Evolutionary conservation across 345 rosid genomes (phyloP).

Genomic region (Heritiera fomes): DNA sequence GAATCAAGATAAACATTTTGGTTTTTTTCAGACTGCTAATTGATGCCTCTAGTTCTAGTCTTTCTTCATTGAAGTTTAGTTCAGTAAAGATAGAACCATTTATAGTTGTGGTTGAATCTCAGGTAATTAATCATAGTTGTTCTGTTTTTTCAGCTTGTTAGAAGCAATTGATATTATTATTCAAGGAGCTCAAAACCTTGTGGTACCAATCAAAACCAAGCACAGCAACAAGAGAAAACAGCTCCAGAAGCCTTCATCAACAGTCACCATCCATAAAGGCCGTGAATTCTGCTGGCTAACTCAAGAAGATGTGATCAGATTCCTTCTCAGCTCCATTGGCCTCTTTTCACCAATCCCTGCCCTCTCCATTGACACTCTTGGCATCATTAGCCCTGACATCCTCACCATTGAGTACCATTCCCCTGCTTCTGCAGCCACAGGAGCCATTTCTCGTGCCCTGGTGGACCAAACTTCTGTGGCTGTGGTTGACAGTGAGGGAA

Average conservation of each 20-base stretch:
- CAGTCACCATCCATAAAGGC: conserved; percentile 51
- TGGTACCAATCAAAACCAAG: conserved; percentile 67
- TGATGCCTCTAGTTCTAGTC: neutral
- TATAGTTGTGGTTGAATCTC: neutral
- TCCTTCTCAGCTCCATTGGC: conserved; percentile 73
- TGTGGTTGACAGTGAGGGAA: conserved; percentile 54
- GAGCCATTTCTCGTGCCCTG: conserved; percentile 50
- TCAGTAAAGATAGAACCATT: neutral
- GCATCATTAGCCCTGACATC: conserved; percentile 51
- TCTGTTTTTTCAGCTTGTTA: conserved; percentile 54
- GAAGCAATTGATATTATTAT: conserved; percentile 81
- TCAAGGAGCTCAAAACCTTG: conserved; percentile 81
- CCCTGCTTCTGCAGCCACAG: conserved; percentile 55
- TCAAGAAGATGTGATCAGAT: conserved; percentile 81
- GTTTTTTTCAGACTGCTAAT: neutral
- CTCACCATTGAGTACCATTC: conserved; percentile 62
- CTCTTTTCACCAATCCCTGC: conserved; percentile 71
- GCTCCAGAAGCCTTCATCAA: conserved; percentile 35
- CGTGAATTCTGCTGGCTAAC: conserved; percentile 86
- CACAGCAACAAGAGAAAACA: conserved; percentile 47
- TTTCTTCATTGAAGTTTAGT: neutral
- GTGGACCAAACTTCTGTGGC: conserved; percentile 72
- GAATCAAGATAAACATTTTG: neutral
- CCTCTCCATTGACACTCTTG: conserved; percentile 61
- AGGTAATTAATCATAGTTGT: neutral